phyloP scores from a whole-genome alignment of 306 rosid genomes.

The Quercus mongolica region DNA sequence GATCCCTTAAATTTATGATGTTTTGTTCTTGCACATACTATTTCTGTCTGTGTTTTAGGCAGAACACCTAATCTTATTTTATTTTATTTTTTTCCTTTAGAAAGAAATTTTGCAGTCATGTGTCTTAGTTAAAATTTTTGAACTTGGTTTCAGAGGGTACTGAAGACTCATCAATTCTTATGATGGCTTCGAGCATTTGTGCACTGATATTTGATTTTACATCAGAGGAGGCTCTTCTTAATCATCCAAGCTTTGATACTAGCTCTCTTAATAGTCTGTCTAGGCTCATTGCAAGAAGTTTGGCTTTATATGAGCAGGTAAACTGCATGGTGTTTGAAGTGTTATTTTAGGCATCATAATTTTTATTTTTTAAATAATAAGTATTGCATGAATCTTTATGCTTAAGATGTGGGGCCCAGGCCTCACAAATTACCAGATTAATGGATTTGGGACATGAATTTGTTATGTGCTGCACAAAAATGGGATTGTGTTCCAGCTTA shows the following conservation, averaged over 20 bases:
- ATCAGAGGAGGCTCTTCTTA: slow-evolving; percentile 69
- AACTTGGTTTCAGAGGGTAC: slow-evolving; percentile 46
- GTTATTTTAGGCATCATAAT: too few relatives aligned
- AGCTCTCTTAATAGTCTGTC: slow-evolving; percentile 49
- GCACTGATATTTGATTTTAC: slow-evolving; percentile 68
- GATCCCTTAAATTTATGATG: not conserved
- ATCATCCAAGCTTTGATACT: slow-evolving; percentile 43
- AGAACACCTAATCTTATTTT: slow-evolving; percentile 2
- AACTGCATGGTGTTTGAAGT: slow-evolving; percentile 1
- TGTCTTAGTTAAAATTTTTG: slow-evolving; percentile 20
- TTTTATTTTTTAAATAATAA: too few relatives aligned
- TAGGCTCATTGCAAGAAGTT: slow-evolving; percentile 61
- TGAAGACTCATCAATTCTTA: slow-evolving; percentile 49
- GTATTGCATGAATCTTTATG: not conserved
- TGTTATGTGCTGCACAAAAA: not conserved
- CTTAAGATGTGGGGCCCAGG: too few relatives aligned
- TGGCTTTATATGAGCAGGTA: slow-evolving; percentile 62
- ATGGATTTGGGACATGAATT: not conserved
- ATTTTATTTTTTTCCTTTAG: slow-evolving; percentile 1
- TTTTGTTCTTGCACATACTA: not conserved
- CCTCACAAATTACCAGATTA: not conserved
- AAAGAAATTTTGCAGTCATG: not conserved
- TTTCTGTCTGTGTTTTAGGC: not conserved
- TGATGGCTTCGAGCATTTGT: slow-evolving; percentile 86
- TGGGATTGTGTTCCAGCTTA: not conserved